Conservation (phyloP, 1,139 yeast genomes). For the Blastobotrys serpentis region DNA sequence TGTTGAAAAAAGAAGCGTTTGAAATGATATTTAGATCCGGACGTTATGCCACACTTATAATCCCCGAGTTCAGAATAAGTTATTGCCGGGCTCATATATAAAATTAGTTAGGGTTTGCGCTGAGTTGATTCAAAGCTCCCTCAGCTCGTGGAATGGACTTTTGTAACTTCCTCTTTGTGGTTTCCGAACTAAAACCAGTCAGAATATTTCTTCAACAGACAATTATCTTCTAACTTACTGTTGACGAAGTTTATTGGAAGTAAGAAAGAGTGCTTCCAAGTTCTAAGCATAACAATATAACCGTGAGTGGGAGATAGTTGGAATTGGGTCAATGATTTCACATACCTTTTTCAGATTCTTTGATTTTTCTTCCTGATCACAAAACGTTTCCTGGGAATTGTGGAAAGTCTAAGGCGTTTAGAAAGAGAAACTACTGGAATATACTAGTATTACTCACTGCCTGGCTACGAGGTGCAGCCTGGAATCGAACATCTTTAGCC, state of each 20-base stretch:
- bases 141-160: slow-evolving; percentile 27
- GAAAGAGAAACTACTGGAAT: too few relatives aligned
- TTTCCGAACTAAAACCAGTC: slow-evolving; percentile 22
- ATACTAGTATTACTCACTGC: slow-evolving; percentile 4
- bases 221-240: slow-evolving; percentile 20
- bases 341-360: slow-evolving; percentile 26
- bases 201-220: background rate
- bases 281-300: slow-evolving; percentile 18
- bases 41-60: too few relatives aligned
- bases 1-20: too few relatives aligned
- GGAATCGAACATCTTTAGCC: slow-evolving; percentile 12
- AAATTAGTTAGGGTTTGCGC: slow-evolving; percentile 6
- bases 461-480: slow-evolving; percentile 11
- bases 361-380: slow-evolving; percentile 28
- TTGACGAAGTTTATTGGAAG: slow-evolving; percentile 25
- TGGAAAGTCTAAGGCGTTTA: slow-evolving; percentile 28
- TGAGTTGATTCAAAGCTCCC: slow-evolving; percentile 22
- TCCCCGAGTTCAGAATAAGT: too few relatives aligned
- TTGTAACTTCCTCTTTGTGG: slow-evolving; percentile 23
- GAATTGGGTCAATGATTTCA: background rate
- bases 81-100: too few relatives aligned
- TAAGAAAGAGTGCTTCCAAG: slow-evolving; percentile 24
- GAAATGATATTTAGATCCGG: too few relatives aligned
- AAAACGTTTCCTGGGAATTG: slow-evolving; percentile 29
- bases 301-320: too few relatives aligned